Evolutionary conservation across 2,329 filamentous ascomycete genomes (phyloP).

Genomic region (Pezicula neosporulosa): DNA sequence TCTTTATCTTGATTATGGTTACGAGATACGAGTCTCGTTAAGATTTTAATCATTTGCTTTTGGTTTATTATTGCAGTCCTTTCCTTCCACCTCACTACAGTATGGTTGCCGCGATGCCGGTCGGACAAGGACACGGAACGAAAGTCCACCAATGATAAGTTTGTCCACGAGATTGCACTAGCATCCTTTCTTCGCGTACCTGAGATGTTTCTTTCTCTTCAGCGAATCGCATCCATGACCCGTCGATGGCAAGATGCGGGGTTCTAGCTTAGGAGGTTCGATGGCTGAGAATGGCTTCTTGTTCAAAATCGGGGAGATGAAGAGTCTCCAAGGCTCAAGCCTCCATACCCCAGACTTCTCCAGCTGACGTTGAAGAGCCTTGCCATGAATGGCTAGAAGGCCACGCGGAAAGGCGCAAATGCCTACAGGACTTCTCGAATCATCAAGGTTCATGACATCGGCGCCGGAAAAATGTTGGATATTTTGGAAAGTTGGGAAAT

Average conservation of each 20-base stretch:
- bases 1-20: too few species aligned
- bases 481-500: constrained; percentile 1
- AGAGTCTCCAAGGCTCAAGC: too few species aligned
- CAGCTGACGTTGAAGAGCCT: too few species aligned
- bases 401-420: background rate
- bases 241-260: constrained; percentile 3
- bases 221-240: constrained; percentile 13
- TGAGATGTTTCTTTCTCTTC: constrained; percentile 3
- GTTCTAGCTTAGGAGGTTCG: constrained; percentile 10
- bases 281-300: constrained; percentile 4
- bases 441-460: background rate
- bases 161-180: constrained; percentile 6
- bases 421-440: too few species aligned
- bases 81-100: too few species aligned
- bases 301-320: too few species aligned
- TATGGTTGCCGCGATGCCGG: constrained; percentile 1
- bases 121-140: constrained; percentile 2
- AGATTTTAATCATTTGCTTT: too few species aligned
- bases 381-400: too few species aligned
- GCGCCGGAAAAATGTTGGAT: constrained; percentile 18
- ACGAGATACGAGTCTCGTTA: too few species aligned
- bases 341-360: too few species aligned
- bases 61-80: too few species aligned
- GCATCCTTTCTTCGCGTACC: constrained; percentile 8
- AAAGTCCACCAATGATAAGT: constrained; percentile 16